Conservation (phyloP, 306 rosid species). For the Elaeagnus macrophylla region DNA sequence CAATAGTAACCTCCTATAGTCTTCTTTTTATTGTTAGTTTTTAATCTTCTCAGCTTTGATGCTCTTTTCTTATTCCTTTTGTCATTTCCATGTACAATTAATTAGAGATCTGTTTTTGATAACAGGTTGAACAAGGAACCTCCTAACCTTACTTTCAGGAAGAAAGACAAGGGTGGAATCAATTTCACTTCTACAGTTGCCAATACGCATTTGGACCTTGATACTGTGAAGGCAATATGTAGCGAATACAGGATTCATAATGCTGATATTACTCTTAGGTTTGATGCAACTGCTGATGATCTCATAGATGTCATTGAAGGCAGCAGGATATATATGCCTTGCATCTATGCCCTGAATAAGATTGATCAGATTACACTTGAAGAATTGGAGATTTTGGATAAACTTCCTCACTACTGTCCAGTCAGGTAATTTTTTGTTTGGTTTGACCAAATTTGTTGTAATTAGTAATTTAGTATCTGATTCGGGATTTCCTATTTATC, state of each 20-base stretch:
- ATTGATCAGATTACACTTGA: constrained; percentile 95
- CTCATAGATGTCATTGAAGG: constrained; percentile 97
- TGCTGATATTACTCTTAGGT: constrained; percentile 91
- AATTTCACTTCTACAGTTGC: constrained; percentile 86
- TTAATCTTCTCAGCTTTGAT: neutral
- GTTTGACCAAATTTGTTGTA: neutral
- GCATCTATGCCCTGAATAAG: constrained; percentile 92
- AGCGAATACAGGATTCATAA: constrained; percentile 91
- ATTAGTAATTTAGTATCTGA: no score
- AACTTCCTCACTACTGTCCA: constrained; percentile 95
- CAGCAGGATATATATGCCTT: constrained; percentile 84
- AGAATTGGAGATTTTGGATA: constrained; percentile 96
- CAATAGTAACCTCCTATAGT: neutral
- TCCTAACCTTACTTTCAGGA: constrained; percentile 82
- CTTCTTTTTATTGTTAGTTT: neutral
- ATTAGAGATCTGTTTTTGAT: constrained; percentile 13
- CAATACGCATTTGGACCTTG: constrained; percentile 86
- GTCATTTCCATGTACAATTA: neutral
- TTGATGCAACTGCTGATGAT: constrained; percentile 93
- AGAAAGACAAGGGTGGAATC: constrained; percentile 94
- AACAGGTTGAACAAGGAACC: constrained; percentile 93
- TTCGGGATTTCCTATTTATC: no score
- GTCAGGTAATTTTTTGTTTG: constrained; percentile 52
- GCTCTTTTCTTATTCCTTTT: neutral
- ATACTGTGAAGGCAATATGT: constrained; percentile 90